Evolutionary conservation across 2,329 filamentous ascomycete species (phyloP), one percentile per base, ranked within the genome.

Genomic region (Ophiostoma fasciatum): DNA sequence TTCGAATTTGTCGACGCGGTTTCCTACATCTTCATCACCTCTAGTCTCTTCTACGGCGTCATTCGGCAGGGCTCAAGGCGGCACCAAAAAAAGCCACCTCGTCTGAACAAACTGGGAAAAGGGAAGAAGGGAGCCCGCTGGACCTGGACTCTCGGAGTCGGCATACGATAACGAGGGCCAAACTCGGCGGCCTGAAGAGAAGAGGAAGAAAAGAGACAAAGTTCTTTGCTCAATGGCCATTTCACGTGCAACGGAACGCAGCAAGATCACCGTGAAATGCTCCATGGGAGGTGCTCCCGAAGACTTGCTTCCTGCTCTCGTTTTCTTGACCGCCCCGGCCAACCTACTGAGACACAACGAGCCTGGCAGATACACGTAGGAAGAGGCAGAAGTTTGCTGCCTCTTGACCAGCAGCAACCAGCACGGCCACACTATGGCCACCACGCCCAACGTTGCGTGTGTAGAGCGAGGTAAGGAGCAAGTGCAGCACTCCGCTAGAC

Each of bases 271-370:
- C 63, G 72, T 78, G 74, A 76, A 73, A 68, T 77, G 74, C 58
- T 78, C 74, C 74, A 78, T 78, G 74, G 73, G 77, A 80, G 75
- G 72, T 72, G 53, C 58, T 79, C 74, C 76, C 74, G 73, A 78
- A 79, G 73, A 62, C 58, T 46, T 42, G 15, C 5, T 7, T n/a
- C 15, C 15, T 35, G 32, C 33, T 37, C 44, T 31, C 13, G 10
- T 31, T 35, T 19, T 34, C 37, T 39, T 35, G 9, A 17, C 10
- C 22, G 12, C 14, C 31, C 37, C 35, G 18, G 9, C 34, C 28
- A 23, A 26, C n/a, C n/a, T n/a, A n/a, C n/a, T n/a, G n/a, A n/a
- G n/a, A n/a, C n/a, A n/a, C n/a, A n/a, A n/a, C n/a, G n/a, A n/a
- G n/a, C n/a, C n/a, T n/a, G n/a, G n/a, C n/a, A n/a, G n/a, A n/a